Evolutionary conservation across 73 alveolate species (phyloP), one percentile per base, ranked within the genome.

Genomic region (Uronychia binucleata): DNA sequence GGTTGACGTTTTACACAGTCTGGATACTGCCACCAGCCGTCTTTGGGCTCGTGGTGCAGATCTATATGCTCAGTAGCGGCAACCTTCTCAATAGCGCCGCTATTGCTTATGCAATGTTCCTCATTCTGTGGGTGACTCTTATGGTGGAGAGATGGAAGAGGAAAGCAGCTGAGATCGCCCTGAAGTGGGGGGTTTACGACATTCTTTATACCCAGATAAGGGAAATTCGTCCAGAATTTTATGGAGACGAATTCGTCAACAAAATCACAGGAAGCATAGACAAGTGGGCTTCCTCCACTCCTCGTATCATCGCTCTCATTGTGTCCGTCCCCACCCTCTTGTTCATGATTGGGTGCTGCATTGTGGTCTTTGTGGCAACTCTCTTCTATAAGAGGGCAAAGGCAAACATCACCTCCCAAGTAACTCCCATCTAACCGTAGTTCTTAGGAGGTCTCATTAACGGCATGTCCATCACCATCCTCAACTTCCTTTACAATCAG

Each of bases 21-120:
- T 96, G 99, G 99, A 58, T 94, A 35, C 27, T 94, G 0, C 79
- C 86, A 58, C 98, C 98, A 35, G 90, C 97, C 1, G 1, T 86
- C 25, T 31, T 94, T 30, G 98, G 99, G 0, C 79, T 94, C 59
- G 58, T 34, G 0, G 35, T 88, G 31, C 82, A 88, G 30, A 83
- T 88, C 1, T 88, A 82, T 30, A 57, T 79, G 35, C 85, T 46
- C 26, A 57, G 77, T 0, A n/a, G 34, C 1, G 67, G 29, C 30
- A 33, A 26, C 33, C 77, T 87, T 1, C 84, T 76, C 33, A 31
- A 57, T 13, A 33, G 30, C 1, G 58, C 57, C 34, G 34, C 77
- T 25, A 33, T 80, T 58, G 0, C 80, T 11, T 86, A 86, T 67
- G 81, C 86, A 0, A 1, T 80, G 58, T 58, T 86, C 27, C 84